Evolutionary conservation across 2,329 filamentous ascomycete species (phyloP).

Genomic region (Passalora sequoiae): DNA sequence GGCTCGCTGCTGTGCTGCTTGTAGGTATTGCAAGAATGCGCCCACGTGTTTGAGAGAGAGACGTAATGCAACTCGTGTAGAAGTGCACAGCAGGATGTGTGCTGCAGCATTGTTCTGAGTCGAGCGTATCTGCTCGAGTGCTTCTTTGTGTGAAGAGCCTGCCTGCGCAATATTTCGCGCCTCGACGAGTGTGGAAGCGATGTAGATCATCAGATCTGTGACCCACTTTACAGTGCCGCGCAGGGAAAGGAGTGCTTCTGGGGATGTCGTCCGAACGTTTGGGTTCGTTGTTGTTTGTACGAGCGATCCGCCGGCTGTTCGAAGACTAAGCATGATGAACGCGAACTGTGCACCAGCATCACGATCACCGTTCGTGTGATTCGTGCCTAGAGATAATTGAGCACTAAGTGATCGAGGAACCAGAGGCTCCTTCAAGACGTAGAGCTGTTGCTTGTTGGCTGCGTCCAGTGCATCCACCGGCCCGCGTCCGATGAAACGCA

Average conservation of each 20-base stretch:
- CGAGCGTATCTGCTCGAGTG: conserved; percentile 20
- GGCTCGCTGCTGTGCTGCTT: conserved; percentile 16
- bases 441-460: conserved; percentile 53
- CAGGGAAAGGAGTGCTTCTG: conserved; percentile 67
- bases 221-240: conserved; percentile 75
- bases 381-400: conserved; percentile 71
- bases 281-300: conserved; percentile 22
- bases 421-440: conserved; percentile 65
- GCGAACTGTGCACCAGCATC: conserved; percentile 68
- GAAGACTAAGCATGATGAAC: conserved; percentile 67
- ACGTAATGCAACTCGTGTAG: conserved; percentile 66
- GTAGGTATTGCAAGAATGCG: conserved; percentile 24
- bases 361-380: conserved; percentile 55
- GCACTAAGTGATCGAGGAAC: conserved; percentile 74
- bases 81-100: conserved; percentile 64
- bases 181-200: conserved; percentile 51
- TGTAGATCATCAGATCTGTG: conserved; percentile 57
- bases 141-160: conserved; percentile 10
- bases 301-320: conserved; percentile 49
- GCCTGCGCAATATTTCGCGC: conserved; percentile 28
- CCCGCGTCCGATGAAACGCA: conserved; percentile 64
- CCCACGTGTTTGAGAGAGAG: conserved; percentile 60
- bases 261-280: conserved; percentile 11
- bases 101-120: conserved; percentile 27
- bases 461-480: conserved; percentile 71